Evolutionary conservation across 345 rosid genomes (phyloP).

Genomic region (Schrenkiella parvula): DNA sequence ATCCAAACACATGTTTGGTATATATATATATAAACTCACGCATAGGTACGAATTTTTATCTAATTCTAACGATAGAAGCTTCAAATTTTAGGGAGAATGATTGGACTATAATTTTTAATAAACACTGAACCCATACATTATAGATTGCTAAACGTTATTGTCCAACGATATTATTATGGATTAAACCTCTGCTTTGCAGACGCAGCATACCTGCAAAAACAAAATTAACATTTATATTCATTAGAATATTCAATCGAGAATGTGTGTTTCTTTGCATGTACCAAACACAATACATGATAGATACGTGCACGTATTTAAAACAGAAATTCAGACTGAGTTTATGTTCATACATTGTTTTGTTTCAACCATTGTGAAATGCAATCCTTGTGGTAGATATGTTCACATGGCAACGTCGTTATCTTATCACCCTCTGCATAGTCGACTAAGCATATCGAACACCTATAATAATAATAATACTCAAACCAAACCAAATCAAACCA

Average conservation of each 20-base stretch:
- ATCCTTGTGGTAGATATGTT: conserved; percentile 26
- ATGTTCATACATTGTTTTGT: conserved; percentile 2
- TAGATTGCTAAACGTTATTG: not conserved
- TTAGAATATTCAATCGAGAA: not conserved
- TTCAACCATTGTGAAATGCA: conserved; percentile 24
- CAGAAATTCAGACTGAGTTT: not conserved
- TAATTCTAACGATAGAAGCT: not conserved
- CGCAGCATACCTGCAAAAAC: conserved; percentile 11
- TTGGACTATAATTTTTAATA: not conserved
- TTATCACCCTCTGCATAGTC: conserved; percentile 12
- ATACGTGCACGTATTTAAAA: too few species aligned
- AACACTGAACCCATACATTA: not conserved
- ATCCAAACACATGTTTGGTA: not conserved
- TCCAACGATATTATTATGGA: not conserved
- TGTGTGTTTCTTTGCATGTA: not conserved
- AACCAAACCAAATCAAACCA: not conserved
- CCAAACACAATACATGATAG: not conserved
- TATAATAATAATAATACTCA: not conserved
- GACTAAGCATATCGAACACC: conserved; percentile 27
- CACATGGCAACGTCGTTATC: conserved; percentile 11
- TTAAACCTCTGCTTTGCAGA: conserved; percentile 27
- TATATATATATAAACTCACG: not conserved
- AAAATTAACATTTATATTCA: not conserved
- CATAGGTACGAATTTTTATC: not conserved
- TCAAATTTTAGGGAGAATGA: too few species aligned